Conservation (phyloP, 2,329 filamentous ascomycete genomes). For the Anisogramma anomala region DNA sequence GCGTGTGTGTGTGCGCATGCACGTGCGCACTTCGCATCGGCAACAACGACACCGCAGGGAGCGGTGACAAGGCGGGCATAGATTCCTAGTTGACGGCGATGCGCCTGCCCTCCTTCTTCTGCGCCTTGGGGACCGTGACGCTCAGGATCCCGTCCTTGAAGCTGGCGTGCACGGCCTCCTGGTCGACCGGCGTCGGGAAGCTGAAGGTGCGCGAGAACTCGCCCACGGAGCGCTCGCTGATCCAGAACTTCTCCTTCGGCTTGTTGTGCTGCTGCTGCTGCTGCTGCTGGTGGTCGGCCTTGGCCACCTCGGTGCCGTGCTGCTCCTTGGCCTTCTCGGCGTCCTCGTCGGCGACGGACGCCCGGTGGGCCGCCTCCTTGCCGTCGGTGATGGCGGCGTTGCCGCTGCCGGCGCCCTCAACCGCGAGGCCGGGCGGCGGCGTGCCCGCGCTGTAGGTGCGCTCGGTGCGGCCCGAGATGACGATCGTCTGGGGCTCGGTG, state of each 20-base stretch:
- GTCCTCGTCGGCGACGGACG: conserved; percentile 55
- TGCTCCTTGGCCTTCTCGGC: conserved; percentile 24
- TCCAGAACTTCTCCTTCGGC: conserved; percentile 48
- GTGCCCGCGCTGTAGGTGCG: conserved; percentile 47
- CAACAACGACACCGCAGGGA: too few relatives aligned
- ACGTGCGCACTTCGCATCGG: too few relatives aligned
- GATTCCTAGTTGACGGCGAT: conserved; percentile 44
- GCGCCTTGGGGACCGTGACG: conserved; percentile 54
- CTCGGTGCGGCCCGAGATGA: conserved; percentile 59
- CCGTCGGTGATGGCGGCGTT: conserved; percentile 31
- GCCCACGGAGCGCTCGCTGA: conserved; percentile 53
- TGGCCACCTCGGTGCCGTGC: conserved; percentile 22
- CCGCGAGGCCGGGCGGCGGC: conserved; percentile 34
- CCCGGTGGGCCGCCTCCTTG: conserved; percentile 35
- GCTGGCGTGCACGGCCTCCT: conserved; percentile 47
- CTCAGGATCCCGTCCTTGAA: conserved; percentile 56
- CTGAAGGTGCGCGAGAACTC: conserved; percentile 58
- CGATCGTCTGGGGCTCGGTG: conserved; percentile 61
- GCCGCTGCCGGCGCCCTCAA: conserved; percentile 29
- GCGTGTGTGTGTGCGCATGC: too few relatives aligned
- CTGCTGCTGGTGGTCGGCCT: conserved; percentile 13
- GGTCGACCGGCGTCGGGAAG: conserved; percentile 54
- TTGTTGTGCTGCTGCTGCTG: conserved; percentile 15
- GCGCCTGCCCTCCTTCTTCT: conserved; percentile 44
- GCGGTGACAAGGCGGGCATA: too few relatives aligned